Conservation (phyloP, 1,139 yeast species). For the Geotrichum citri-aurantii region DNA sequence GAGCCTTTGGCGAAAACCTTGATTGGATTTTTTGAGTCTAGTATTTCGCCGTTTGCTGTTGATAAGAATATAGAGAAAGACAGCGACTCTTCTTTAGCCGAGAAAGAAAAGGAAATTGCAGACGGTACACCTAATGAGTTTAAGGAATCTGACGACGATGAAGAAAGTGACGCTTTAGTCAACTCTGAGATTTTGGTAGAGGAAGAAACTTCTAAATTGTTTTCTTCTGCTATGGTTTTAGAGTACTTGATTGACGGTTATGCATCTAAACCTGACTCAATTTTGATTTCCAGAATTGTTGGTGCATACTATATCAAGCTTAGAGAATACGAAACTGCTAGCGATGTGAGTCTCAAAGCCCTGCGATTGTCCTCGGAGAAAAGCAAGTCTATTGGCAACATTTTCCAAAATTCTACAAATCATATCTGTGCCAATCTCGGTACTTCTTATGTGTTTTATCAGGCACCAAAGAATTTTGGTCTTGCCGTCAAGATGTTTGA, state of each 20-base stretch:
- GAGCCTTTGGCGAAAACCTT: conserved; percentile 59
- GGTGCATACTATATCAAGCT: conserved; percentile 55
- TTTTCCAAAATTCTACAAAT: conserved; percentile 48
- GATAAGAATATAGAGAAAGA: conserved; percentile 2
- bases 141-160: conserved; percentile 24
- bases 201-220: conserved; percentile 24
- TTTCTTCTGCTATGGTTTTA: conserved; percentile 51
- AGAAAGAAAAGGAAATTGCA: conserved; percentile 17
- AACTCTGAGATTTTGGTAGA: conserved; percentile 23
- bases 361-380: conserved; percentile 45
- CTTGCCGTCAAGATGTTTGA: conserved; percentile 71
- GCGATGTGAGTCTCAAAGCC: conserved; percentile 58
- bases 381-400: conserved; percentile 44
- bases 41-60: conserved; percentile 52
- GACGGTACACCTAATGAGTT: conserved; percentile 23
- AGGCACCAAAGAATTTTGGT: conserved; percentile 81
- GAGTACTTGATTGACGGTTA: conserved; percentile 52
- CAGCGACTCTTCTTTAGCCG: conserved; percentile 17
- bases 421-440: conserved; percentile 67
- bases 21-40: conserved; percentile 47
- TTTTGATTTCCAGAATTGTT: conserved; percentile 60
- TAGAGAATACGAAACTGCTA: conserved; percentile 60
- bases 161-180: conserved; percentile 25
- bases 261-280: conserved; percentile 43
- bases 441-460: conserved; percentile 71